Base-by-base conservation (phyloP, 202 grass and related monocot species). In the Bolboschoenoplectus hybrid region DNA sequence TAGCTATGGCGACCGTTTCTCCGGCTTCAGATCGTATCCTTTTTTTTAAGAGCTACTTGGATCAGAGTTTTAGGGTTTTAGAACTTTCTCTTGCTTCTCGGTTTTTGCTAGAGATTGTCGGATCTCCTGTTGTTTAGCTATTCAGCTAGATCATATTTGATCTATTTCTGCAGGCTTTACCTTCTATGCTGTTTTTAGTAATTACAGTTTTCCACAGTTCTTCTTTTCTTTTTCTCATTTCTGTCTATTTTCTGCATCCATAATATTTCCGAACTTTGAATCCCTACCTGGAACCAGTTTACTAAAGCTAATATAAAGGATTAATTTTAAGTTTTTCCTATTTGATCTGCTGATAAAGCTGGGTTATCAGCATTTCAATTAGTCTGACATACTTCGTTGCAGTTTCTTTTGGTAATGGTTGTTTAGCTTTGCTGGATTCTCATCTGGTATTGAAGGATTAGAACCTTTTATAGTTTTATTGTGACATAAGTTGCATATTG, bases 11-110 rank as follows among this genome's bases (percentile, higher is more conserved):
- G 3, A 51, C 82, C n/a, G 76, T 85, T 58, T 40, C 88, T 1
- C 83, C 89, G 6, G 80, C 86, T 34, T 88, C 91, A 50, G 91
- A 91, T 46, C 91, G 94, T 97, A 97, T 97, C 86, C 94, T 97
- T 90, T 3, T 26, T 3, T 36, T 80, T 60, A 80, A 8, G 53
- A 43, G 52, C 75, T 60, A 36, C 26, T n/a, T 58, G 35, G 52
- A 80, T 80, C 75, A 40, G 32, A 60, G 16, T 2, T 61, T 60
- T 80, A 80, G 75, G 75, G 53, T 88, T 84, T 57, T 72, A 41
- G 47, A 80, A 3, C 43, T 84, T 72, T 88, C 79, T 35, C 45
- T 14, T 14, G 11, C 12, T 85, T 14, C 16, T 5, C 32, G 50
- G 46, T 70, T 55, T 64, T 58, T 63, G 13, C 8, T 45, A 63